Evolutionary conservation across 345 rosid genomes (phyloP), one percentile per base, ranked within the genome.

Genomic region (Draba incana): DNA sequence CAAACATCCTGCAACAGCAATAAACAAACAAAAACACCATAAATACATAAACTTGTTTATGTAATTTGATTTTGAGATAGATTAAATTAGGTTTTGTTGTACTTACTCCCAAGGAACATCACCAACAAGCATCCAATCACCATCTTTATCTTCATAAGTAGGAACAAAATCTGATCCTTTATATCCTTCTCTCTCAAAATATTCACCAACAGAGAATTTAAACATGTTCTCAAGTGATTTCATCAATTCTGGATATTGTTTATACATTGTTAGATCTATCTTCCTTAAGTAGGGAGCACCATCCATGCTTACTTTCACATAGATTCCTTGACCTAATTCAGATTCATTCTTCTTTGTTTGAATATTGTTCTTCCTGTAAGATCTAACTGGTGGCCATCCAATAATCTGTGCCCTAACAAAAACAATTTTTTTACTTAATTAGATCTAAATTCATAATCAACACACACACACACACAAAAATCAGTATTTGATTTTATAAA

Each of bases 51-150:
- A 20, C 20, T 20, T 20, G 31, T 11, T 35, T 28, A 10, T 30
- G 56, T 48, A 2, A 11, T 6, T 31, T 47, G 14, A 11, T 25
- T 37, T 54, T 50, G 9, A 65, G 12, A 65, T 8, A 57, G 45
- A 68, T 20, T 35, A 13, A 63, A 42, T 37, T 37, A 46, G 16
- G 2, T 4, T 45, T 42, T 45, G 10, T n/a, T 0, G 7, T 33
- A 70, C 79, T 76, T 71, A 76, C 70, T 82, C 85, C 97, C 95
- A 90, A 0, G 94, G 97, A 59, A 87, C 97, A 80, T 90, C 97
- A 30, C 96, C 93, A 51, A 87, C 88, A 11, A 90, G 87, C 97
- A 90, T 90, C 97, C 84, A 84, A 61, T 90, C 97, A 56, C 95
- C 86, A 75, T 90, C 97, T 68, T 88, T 90, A 71, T 90, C 97